Base-by-base conservation (phyloP, 2,329 filamentous ascomycete genomes). In the Sclerotinia spermophila region DNA sequence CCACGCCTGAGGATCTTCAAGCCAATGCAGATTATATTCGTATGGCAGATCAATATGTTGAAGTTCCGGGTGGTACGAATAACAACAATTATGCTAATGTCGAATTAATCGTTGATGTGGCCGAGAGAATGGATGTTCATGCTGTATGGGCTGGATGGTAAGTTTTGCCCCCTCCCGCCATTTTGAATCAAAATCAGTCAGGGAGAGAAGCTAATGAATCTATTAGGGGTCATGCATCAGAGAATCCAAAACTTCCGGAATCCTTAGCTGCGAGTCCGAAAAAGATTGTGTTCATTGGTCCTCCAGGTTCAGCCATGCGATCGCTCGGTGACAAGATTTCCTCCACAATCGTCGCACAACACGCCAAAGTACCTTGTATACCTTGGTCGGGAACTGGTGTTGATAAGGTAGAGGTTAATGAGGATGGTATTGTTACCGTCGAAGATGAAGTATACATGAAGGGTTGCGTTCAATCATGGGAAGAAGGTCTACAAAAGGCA, bases 41-140 rank as follows among this genome's bases (percentile, higher is more conserved):
- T 81, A 98, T 99, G 96, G 96, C 96, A 45, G 96, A 99, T 83
- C 93, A 97, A 86, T 99, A 99, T 82, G 96, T 99, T 77, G 96
- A 99, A 84, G 95, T 99, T 73, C 96, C 96, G 45, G 96, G 96
- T 79, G 96, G 96, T 80, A 99, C 96, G 73, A 99, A 99, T 86
- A 99, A 99, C 87, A 97, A 99, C 90, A 99, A 99, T 84, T 99
- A 99, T 83, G 96, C 96, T 84, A 99, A 99, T 81, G 96, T 99
- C 72, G 96, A 99, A 85, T 87, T 99, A 81, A 99, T 99, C 82
- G 96, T 99, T 76, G 96, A 99, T 84, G 90, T 99, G 80, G 96
- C 96, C 38, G 96, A 99, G 86, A 93, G 96, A 74, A 98, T 97
- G 94, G 89, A 95, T 78, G 96, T 99, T 72, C 96, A 99, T 80